A percentile compares a stretch with the other conserved stretches of the same genome.
Conservation (phyloP, 116 monocot species). For the Trichopus zeylanicus region DNA sequence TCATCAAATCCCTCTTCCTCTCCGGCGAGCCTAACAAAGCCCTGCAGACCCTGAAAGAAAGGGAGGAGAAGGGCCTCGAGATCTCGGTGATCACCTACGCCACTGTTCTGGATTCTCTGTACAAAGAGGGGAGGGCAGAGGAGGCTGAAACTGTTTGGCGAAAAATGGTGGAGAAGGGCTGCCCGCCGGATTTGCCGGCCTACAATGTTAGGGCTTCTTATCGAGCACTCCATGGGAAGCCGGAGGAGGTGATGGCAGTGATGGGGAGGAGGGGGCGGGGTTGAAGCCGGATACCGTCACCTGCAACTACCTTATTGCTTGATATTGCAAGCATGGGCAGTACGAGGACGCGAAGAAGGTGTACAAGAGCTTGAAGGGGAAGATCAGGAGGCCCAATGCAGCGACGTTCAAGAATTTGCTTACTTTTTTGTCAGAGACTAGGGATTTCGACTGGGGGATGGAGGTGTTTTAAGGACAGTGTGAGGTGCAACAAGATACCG, state of each 20-base stretch:
- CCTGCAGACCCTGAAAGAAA: constrained; percentile 21
- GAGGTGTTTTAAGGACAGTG: constrained; percentile 33
- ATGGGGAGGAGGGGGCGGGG: constrained; percentile 31
- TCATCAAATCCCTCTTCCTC: constrained; percentile 37
- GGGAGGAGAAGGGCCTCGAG: constrained; percentile 23
- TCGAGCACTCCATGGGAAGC: constrained; percentile 16
- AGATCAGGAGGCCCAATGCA: constrained; percentile 22
- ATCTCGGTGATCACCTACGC: constrained; percentile 25
- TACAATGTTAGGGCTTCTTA: constrained; percentile 40
- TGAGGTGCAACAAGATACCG: constrained; percentile 31
- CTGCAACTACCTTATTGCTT: constrained; percentile 28
- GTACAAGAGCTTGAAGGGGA: constrained; percentile 30
- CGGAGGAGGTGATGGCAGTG: background rate
- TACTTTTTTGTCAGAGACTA: constrained; percentile 24
- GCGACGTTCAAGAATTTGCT: constrained; percentile 27
- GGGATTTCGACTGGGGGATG: constrained; percentile 18
- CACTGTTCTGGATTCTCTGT: constrained; percentile 45
- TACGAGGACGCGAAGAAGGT: constrained; percentile 31
- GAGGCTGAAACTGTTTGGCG: constrained; percentile 48
- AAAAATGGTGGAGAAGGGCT: constrained; percentile 27
- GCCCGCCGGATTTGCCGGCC: constrained; percentile 22
- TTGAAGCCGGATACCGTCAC: constrained; percentile 37
- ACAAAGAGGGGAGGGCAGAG: constrained; percentile 32
- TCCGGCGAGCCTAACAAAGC: constrained; percentile 13
- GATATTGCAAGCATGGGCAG: constrained; percentile 18